Conservation (phyloP, 768 basidiomycete genomes). For the Lactarius sp. region DNA sequence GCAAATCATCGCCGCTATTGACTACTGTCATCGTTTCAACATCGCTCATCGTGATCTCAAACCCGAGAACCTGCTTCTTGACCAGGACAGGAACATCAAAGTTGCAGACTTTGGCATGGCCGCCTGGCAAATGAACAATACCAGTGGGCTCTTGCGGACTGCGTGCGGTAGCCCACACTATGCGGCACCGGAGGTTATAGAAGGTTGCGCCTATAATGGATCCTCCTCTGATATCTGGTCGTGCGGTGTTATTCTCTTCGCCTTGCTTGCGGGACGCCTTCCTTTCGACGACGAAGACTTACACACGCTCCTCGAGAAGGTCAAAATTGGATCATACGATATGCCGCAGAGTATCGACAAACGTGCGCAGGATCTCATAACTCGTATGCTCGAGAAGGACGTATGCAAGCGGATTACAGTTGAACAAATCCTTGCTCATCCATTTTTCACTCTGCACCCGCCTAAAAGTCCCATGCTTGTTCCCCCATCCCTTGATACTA, state of each 20-base stretch:
- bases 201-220: constrained; percentile 79
- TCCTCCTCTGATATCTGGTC: constrained; percentile 94
- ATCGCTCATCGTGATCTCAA: constrained; percentile 90
- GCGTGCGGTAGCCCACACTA: constrained; percentile 95
- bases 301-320: constrained; percentile 70
- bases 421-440: constrained; percentile 71
- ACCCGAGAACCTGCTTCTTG: constrained; percentile 88
- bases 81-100: constrained; percentile 81
- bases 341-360: constrained; percentile 70
- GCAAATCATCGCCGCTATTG: constrained; percentile 86
- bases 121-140: constrained; percentile 70
- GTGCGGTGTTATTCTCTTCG: constrained; percentile 89
- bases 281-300: constrained; percentile 93
- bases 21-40: constrained; percentile 93
- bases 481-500: constrained; percentile 58
- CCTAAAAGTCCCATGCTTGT: constrained; percentile 41
- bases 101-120: constrained; percentile 99
- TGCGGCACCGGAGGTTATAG: constrained; percentile 87
- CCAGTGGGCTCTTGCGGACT: constrained; percentile 60
- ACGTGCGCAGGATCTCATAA: constrained; percentile 70
- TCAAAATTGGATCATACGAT: constrained; percentile 64
- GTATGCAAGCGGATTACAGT: constrained; percentile 75
- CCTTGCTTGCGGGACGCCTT: constrained; percentile 79
- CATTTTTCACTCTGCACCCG: constrained; percentile 62
- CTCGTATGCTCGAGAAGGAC: constrained; percentile 75